Base-by-base conservation (phyloP, 2,329 filamentous ascomycete species). In the Neophaeococcomyces aloes region DNA sequence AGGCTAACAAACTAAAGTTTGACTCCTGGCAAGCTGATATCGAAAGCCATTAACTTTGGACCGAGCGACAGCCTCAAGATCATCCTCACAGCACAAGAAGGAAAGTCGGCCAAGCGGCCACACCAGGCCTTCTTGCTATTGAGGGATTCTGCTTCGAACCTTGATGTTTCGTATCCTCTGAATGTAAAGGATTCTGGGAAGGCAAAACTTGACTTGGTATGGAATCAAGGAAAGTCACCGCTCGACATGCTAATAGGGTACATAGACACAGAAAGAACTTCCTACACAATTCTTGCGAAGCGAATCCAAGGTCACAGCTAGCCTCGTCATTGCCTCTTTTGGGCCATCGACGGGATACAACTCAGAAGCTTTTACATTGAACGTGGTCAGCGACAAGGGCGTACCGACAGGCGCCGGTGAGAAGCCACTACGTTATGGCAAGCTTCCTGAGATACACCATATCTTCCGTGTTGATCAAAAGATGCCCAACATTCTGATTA, bases 91-190 rank as follows among this genome's bases (percentile, higher is more conserved):
- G 75, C 86, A 7, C 82, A 83, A 61, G 86, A 94, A 58, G 80
- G 76, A 59, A 79, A 79, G 65, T 81, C 79, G 55, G 74, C 77
- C 36, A 89, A 87, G 72, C 79, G 84, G 53, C 86, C 91, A 55
- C 91, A 98, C 65, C 91, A 98, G 66, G 87, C 87, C 4, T 95
- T 95, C 69, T 72, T 98, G 42, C 73, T 91, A 13, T 66, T 98
- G 46, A 80, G 77, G 56, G 87, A 96, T 55, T 68, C 74, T 8
- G 68, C 72, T 10, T 81, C 79, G 8, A 86, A 85, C 29, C 71
- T 98, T 36, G 88, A 96, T 64, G 81, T 87, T 18, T 87, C 88
- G 1, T 94, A 89, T 57, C 79, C 87, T 1, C 73, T 98, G 56
- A 80, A 69, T 8, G 69, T 94, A 37, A 94, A 94, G 69, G 84